phyloP scores from a whole-genome alignment of 768 basidiomycete species.

The Podaxis rugospora region DNA sequence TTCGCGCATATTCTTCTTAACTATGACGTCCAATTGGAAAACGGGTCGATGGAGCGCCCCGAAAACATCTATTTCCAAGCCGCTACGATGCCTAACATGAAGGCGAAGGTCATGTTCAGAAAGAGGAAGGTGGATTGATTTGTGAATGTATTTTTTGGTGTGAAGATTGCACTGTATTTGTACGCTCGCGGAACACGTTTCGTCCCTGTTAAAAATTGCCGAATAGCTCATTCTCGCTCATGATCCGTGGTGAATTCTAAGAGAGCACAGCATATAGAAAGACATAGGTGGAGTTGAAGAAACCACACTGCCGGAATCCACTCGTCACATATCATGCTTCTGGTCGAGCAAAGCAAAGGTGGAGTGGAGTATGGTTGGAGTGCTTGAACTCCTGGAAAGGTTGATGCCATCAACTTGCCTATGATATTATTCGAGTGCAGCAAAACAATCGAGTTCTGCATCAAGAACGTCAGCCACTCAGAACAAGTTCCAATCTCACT shows the following conservation, averaged over 20 bases:
- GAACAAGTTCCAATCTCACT: slow-evolving; percentile 21
- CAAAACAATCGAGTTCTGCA: slow-evolving; percentile 36
- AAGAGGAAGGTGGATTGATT: slow-evolving; percentile 6
- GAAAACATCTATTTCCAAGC: not conserved
- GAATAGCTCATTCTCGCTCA: not conserved
- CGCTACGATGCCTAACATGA: not conserved
- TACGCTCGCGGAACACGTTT: not conserved
- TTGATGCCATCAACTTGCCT: slow-evolving; percentile 34
- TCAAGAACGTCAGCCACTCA: slow-evolving; percentile 35
- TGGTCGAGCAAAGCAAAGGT: not conserved
- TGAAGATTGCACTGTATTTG: not conserved
- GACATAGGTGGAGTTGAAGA: not conserved
- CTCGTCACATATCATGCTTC: not conserved
- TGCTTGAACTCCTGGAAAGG: not conserved
- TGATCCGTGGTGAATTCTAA: not conserved
- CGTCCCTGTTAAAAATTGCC: not conserved
- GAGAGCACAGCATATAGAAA: not conserved
- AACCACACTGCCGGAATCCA: not conserved
- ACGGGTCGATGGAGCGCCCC: slow-evolving; percentile 9
- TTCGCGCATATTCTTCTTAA: slow-evolving; percentile 30
- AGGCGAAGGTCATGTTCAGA: slow-evolving; percentile 11
- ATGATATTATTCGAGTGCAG: slow-evolving; percentile 34
- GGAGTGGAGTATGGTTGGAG: too few relatives aligned
- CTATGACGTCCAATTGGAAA: slow-evolving; percentile 29
- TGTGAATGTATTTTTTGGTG: not conserved